Evolutionary conservation across 495 filamentous ascomycete genomes (phyloP), one percentile per base, ranked within the genome.

Genomic region (Melanomma pulvis-pyrius): DNA sequence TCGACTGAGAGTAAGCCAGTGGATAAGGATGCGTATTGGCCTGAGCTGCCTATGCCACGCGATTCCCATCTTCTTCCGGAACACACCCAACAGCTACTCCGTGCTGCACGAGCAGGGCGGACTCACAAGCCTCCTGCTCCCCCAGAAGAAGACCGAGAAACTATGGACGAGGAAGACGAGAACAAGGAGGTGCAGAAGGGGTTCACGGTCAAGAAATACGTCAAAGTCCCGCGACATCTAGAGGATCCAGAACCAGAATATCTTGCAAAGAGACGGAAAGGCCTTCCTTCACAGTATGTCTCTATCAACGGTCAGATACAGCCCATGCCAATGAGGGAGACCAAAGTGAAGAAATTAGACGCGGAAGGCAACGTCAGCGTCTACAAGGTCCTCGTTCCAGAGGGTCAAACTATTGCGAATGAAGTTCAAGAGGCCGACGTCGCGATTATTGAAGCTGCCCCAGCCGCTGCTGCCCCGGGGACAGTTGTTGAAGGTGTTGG

Each of bases 221-320:
- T 88, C 59, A 84, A 87, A 54, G 79, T 96, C 29, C 86, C 93
- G 0, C 86, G 89, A 44, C 88, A 91, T 74, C 74, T 88, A 30
- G 93, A 97, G 72, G 83, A 83, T 8, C 81, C 89, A 0, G 87
- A 91, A 47, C 78, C 87, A 2, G 92, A 96, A 47, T 94, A 91
- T 69, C 79, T 98, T 22, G 94, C 92, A 0, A 96, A 96, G 77
- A 82, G 92, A 52, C 85, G 92, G 66, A 92, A 91, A 71, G 91
- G 90, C n/a, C 76, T 90, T 21, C 80, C 81, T 11, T 83, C 81
- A 22, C 71, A 83, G 9, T 85, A 86, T 68, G 68, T n/a, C 65
- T 68, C 79, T 15, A 70, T 83, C 39, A 79, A 80, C 17, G 72
- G 81, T 50, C 74, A 77, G 7, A 74, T 79, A 2, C 64, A 77